A percentile compares a stretch with the other conserved stretches of the same genome.
Conservation (phyloP, 345 rosid genomes). For the Arabidopsis arenosa region DNA sequence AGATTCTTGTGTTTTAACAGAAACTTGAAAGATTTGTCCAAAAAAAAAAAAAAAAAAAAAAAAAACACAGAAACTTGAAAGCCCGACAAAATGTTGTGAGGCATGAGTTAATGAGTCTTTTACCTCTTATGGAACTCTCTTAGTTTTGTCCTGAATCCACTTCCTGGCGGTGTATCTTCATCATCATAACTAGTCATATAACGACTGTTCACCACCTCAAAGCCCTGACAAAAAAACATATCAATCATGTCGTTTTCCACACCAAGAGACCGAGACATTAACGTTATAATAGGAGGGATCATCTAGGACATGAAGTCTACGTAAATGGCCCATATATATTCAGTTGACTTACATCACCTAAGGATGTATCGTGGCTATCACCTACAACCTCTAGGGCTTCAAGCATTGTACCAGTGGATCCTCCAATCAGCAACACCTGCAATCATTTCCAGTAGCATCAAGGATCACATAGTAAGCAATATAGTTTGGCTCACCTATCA, state of each 20-base stretch:
- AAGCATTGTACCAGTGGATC: conserved; percentile 98
- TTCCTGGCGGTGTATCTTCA: conserved; percentile 73
- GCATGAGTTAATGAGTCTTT: neutral
- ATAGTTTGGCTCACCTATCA: neutral
- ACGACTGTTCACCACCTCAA: conserved; percentile 59
- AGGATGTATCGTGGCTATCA: conserved; percentile 65
- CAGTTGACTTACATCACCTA: conserved; percentile 70
- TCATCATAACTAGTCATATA: conserved; percentile 65
- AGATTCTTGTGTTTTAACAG: neutral
- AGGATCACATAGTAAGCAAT: conserved; percentile 19
- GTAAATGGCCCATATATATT: neutral
- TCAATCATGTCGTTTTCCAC: conserved; percentile 1
- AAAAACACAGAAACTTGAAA: neutral
- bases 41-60: too few species aligned
- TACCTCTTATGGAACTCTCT: conserved; percentile 86
- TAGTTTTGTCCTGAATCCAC: conserved; percentile 76
- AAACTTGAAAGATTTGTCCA: too few species aligned
- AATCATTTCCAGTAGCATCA: conserved; percentile 30
- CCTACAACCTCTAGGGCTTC: conserved; percentile 93
- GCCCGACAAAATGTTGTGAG: neutral
- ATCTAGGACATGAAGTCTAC: neutral
- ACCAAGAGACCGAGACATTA: neutral
- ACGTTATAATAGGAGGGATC: neutral
- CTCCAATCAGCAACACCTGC: conserved; percentile 91
- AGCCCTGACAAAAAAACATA: conserved; percentile 49